Evolutionary conservation across 2,329 filamentous ascomycete genomes (phyloP).

Genomic region (Monilinia polystroma): DNA sequence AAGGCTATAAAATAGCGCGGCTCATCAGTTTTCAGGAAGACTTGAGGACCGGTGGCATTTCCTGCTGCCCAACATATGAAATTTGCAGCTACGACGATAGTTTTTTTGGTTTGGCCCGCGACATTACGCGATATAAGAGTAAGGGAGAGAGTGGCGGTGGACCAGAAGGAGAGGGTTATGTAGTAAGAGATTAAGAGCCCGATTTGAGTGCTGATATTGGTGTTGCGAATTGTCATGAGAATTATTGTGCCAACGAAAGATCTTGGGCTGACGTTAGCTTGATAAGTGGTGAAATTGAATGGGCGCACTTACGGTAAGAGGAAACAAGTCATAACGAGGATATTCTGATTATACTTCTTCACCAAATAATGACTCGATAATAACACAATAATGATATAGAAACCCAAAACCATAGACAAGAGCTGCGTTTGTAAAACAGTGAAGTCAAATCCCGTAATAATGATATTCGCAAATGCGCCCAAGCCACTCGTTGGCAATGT

Average conservation of each 20-base stretch:
- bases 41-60: slow-evolving; percentile 53
- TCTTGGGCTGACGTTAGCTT: slow-evolving; percentile 40
- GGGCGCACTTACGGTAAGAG: slow-evolving; percentile 58
- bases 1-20: slow-evolving; percentile 55
- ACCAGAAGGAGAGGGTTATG: slow-evolving; percentile 76
- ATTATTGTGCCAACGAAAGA: slow-evolving; percentile 71
- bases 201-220: slow-evolving; percentile 56
- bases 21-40: slow-evolving; percentile 52
- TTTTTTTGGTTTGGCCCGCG: slow-evolving; percentile 61
- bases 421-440: slow-evolving; percentile 66
- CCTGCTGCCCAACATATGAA: slow-evolving; percentile 58
- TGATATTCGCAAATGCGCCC: slow-evolving; percentile 71
- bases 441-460: slow-evolving; percentile 70
- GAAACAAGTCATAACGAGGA: slow-evolving; percentile 64
- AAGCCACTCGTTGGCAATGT: slow-evolving; percentile 72
- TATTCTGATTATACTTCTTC: slow-evolving; percentile 67
- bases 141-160: slow-evolving; percentile 64
- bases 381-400: slow-evolving; percentile 70
- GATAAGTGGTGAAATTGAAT: neutral
- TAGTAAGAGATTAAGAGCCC: slow-evolving; percentile 74
- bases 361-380: slow-evolving; percentile 65
- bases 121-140: slow-evolving; percentile 59
- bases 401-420: slow-evolving; percentile 71
- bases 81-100: slow-evolving; percentile 54
- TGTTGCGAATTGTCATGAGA: slow-evolving; percentile 65